Conservation (phyloP, 768 basidiomycete genomes). For the Mrakia frigida region DNA sequence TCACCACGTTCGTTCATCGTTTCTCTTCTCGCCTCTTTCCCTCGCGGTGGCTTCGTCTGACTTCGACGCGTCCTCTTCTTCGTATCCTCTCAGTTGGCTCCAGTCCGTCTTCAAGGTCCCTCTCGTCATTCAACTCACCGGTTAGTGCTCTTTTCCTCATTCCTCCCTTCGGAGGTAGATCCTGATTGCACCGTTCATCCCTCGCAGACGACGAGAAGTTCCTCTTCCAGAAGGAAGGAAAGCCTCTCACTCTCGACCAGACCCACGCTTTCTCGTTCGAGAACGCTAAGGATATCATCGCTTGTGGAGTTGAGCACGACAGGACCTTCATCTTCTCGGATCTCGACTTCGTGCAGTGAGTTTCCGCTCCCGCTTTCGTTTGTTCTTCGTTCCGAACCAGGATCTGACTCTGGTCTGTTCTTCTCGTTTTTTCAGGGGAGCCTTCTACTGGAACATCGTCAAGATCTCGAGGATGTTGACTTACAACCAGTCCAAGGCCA, state of each 20-base stretch:
- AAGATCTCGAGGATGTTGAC: slow-evolving; percentile 90
- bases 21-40: background rate
- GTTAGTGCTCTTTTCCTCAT: slow-evolving; percentile 46
- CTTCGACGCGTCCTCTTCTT: background rate
- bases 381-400: background rate
- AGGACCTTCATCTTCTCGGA: slow-evolving; percentile 98
- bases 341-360: slow-evolving; percentile 69
- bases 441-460: slow-evolving; percentile 90
- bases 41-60: background rate
- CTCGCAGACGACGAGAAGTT: slow-evolving; percentile 92
- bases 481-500: slow-evolving; percentile 85
- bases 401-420: too few relatives aligned
- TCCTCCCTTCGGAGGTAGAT: background rate
- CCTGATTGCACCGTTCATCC: too few relatives aligned
- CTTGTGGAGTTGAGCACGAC: slow-evolving; percentile 82
- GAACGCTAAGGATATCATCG: slow-evolving; percentile 95
- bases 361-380: background rate
- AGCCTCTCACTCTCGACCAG: slow-evolving; percentile 73
- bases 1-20: slow-evolving; percentile 71
- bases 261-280: slow-evolving; percentile 70
- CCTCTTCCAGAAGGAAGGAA: slow-evolving; percentile 76
- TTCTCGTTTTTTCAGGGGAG: slow-evolving; percentile 51
- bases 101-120: slow-evolving; percentile 95
- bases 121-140: slow-evolving; percentile 90
- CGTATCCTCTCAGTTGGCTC: slow-evolving; percentile 70